Percentiles rank a stretch among this genome's conserved stretches.
These are phyloP conservation scores for Phytophthora tubulina DNA, from an alignment of 352 stramenopile species.

Conservation along the genomic window DNA sequence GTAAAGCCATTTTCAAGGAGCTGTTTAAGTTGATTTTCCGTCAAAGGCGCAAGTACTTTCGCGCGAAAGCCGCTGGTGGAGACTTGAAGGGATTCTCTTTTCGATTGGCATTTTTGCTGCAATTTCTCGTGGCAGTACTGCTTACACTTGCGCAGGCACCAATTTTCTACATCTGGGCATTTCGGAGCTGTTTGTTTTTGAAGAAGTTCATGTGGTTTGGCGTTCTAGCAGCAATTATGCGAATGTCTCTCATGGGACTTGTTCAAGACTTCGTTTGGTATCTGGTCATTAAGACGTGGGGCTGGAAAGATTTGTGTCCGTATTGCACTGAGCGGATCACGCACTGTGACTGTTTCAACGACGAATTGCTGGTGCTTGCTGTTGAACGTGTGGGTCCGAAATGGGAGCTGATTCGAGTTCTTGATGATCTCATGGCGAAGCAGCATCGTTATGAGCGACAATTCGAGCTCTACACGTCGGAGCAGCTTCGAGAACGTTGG, in stretches of 20 bases:
- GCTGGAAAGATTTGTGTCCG: conserved; percentile 69
- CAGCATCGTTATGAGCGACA: conserved; percentile 55
- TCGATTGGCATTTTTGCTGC: conserved; percentile 62
- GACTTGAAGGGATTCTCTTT: conserved; percentile 64
- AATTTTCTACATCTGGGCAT: conserved; percentile 77
- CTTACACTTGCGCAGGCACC: conserved; percentile 60
- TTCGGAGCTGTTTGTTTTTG: conserved; percentile 69
- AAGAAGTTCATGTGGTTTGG: conserved; percentile 79
- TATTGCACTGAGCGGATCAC: conserved; percentile 71
- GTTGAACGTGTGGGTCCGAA: conserved; percentile 71
- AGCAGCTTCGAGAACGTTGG: conserved; percentile 72
- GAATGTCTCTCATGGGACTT: conserved; percentile 64
- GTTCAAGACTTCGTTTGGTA: conserved; percentile 68
- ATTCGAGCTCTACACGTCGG: conserved; percentile 62
- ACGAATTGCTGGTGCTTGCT: conserved; percentile 67
- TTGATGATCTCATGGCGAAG: conserved; percentile 62
- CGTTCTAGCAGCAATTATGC: conserved; percentile 59
- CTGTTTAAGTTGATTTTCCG: conserved; percentile 83
- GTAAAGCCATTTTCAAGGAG: conserved; percentile 81
- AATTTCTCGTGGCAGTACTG: conserved; percentile 62
- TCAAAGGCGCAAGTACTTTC: conserved; percentile 75
- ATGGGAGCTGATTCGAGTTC: conserved; percentile 69
- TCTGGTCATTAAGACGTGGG: conserved; percentile 61
- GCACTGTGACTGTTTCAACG: conserved; percentile 78
- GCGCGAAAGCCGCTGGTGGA: conserved; percentile 52